phyloP scores from a whole-genome alignment of 345 rosid species.

The Ceriops decandra region DNA sequence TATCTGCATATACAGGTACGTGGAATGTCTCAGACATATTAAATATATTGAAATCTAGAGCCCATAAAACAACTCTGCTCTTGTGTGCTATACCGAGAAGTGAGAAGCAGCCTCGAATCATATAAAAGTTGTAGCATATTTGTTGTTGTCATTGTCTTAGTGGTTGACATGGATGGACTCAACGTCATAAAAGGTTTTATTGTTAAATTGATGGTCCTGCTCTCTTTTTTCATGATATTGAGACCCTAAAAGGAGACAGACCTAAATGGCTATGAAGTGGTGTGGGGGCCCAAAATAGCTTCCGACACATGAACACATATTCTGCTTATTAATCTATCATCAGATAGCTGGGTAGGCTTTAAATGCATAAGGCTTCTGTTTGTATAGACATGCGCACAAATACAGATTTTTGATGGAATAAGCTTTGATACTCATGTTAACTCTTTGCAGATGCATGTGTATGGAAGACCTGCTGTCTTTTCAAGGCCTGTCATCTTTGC shows the following conservation, averaged over 20 bases:
- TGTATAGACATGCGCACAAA: background rate
- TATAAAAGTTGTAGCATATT: no score
- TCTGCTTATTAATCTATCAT: background rate
- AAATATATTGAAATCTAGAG: background rate
- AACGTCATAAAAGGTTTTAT: no score
- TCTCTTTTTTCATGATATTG: no score
- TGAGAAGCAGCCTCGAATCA: no score
- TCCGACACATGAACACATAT: background rate
- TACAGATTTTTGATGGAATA: conserved; percentile 2
- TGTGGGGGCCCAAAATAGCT: background rate
- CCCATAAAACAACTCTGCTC: background rate
- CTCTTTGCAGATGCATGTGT: conserved; percentile 68
- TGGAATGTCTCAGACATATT: background rate
- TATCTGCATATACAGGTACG: conserved; percentile 84
- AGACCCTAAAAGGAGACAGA: no score
- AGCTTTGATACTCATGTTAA: conserved; percentile 15
- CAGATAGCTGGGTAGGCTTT: background rate
- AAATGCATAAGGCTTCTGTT: background rate
- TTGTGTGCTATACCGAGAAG: no score
- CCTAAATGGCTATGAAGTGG: no score
- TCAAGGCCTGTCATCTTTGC: conserved; percentile 83
- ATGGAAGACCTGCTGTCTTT: conserved; percentile 52
- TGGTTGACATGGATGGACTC: no score
- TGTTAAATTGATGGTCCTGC: no score
- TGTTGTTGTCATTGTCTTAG: no score